Evolutionary conservation across 306 rosid genomes (phyloP).

Genomic region (Luffa aegyptiaca): DNA sequence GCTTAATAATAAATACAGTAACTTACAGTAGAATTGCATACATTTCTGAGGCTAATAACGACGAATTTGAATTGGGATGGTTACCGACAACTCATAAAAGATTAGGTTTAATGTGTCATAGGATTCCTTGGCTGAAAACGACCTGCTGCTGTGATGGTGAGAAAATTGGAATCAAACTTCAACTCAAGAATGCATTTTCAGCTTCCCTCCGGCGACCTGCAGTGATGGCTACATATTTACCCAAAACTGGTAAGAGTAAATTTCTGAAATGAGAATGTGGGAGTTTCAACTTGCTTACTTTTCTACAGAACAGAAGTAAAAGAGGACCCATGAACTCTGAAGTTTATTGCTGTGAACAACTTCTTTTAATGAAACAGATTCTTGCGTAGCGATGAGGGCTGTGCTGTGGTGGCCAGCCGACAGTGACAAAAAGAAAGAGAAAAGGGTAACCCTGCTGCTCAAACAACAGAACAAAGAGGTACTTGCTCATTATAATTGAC

Average conservation of each 20-base stretch:
- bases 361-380: background rate
- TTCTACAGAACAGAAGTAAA: background rate
- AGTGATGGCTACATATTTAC: background rate
- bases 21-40: background rate
- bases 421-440: background rate
- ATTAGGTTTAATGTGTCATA: background rate
- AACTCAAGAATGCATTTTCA: background rate
- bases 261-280: background rate
- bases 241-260: background rate
- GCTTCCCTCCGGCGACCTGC: background rate
- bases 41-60: background rate
- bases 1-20: background rate
- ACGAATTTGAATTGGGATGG: conserved; percentile 1
- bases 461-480: conserved; percentile 2
- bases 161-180: background rate
- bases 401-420: background rate
- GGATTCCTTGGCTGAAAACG: conserved; percentile 8
- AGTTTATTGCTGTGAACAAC: background rate
- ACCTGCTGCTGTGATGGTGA: conserved; percentile 5
- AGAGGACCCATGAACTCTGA: background rate
- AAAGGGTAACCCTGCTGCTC: background rate
- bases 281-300: background rate
- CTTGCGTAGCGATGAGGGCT: background rate
- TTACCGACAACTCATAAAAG: background rate
- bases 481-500: background rate